Base-by-base conservation (phyloP, 176 grass and related monocot genomes). In the Oryza longistaminata region DNA sequence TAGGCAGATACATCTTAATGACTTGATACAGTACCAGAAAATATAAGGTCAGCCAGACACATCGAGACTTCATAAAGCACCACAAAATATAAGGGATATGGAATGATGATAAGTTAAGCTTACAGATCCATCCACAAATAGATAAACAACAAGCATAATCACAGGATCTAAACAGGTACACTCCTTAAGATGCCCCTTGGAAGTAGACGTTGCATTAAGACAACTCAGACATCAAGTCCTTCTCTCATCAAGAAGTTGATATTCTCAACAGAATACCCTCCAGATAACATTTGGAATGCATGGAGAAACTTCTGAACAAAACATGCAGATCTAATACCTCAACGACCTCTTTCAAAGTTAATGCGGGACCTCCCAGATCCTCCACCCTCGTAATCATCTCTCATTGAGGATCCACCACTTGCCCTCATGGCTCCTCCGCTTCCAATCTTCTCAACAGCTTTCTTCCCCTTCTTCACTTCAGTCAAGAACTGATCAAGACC, bases 401-500 rank as follows among this genome's bases (percentile, higher is more conserved):
- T 98, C 79, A 90, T 87, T 14, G 96, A 93, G 65, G 93, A 95
- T 1, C 96, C 96, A 58, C 79, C 96, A 82, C 96, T 98, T 25
- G 96, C 96, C 85, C 94, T 95, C 96, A 98, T 98, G 61, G 87
- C 89, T 77, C 96, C 96, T 75, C 93, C 89, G 1, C 91, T 86
- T 58, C 96, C 93, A 53, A 98, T 94, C 88, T 98, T 98, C 78
- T 98, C 93, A 12, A 98, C 91, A 55, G 91, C 87, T 82, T 98
- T 98, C 86, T 95, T 98, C 39, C 96, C 96, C 76, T 95, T 95
- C 88, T 98, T 96, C 64, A 98, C 93, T 75, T 98, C 91, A 16
- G 96, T 95, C 88, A 98, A 92, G 89, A 98, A 98, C 83, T 95
- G 93, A 84, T 96, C 96, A 65, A 98, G 75, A 76, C 96, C 96